A percentile compares a stretch with the other conserved stretches of the same genome.
These are phyloP conservation scores for Cyberlindnera americana DNA, from an alignment of 805 yeast species.

Conservation along the genomic window DNA sequence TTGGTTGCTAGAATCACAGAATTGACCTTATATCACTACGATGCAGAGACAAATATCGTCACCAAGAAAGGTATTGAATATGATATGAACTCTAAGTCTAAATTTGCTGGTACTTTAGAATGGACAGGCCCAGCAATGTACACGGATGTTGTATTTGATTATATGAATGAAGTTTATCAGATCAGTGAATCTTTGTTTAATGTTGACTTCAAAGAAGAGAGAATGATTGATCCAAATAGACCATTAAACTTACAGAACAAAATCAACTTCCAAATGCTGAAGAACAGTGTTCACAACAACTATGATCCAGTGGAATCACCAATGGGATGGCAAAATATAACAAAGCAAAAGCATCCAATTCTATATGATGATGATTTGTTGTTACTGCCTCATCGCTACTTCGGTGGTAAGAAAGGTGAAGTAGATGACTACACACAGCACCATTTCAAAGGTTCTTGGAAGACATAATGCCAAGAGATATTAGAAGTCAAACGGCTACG, in stretches of 20 bases:
- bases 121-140: conserved; percentile 54
- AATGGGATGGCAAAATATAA: conserved; percentile 19
- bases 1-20: conserved; percentile 52
- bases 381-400: conserved; percentile 62
- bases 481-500: too few species aligned
- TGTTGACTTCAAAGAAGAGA: conserved; percentile 10
- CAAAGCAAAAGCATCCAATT: conserved; percentile 17
- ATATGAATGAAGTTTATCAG: conserved; percentile 21
- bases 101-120: conserved; percentile 56
- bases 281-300: conserved; percentile 10
- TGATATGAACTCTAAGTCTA: conserved; percentile 39
- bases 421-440: conserved; percentile 54
- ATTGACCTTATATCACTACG: conserved; percentile 40
- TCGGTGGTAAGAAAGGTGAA: conserved; percentile 45
- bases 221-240: conserved; percentile 16
- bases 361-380: conserved; percentile 55
- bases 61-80: conserved; percentile 27
- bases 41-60: conserved; percentile 27
- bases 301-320: conserved; percentile 14
- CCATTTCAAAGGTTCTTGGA: conserved; percentile 61
- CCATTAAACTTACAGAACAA: conserved; percentile 10
- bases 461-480: conserved; percentile 24
- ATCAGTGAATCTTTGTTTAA: conserved; percentile 3
- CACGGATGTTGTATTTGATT: conserved; percentile 44
- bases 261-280: conserved; percentile 7